Conservation (phyloP, 768 basidiomycete genomes). For the Phlebiopsis gigantea region DNA sequence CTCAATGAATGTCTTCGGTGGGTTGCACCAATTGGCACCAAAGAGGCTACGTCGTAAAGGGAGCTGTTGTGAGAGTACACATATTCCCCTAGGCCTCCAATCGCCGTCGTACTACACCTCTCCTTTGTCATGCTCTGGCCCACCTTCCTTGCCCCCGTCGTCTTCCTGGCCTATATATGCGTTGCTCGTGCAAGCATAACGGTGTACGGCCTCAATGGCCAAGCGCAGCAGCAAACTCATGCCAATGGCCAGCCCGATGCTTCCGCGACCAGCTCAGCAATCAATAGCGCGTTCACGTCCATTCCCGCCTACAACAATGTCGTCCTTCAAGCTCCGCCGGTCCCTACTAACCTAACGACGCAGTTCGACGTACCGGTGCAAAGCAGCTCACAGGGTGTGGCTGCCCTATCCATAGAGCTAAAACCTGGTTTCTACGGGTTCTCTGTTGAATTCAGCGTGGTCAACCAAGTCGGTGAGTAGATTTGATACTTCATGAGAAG, state of each 20-base stretch:
- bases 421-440: constrained; percentile 67
- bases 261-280: constrained; percentile 19
- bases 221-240: constrained; percentile 5
- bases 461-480: constrained; percentile 52
- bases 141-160: no score
- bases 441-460: constrained; percentile 70
- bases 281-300: constrained; percentile 35
- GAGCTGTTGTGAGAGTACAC: no score
- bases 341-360: constrained; percentile 38
- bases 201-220: constrained; percentile 15
- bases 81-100: no score
- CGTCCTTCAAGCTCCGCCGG: constrained; percentile 41
- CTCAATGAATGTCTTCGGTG: no score
- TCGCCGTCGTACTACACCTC: no score
- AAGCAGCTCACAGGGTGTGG: constrained; percentile 18
- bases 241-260: constrained; percentile 13
- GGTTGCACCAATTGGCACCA: no score
- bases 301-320: constrained; percentile 50
- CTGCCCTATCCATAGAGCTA: constrained; percentile 36
- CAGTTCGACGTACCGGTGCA: constrained; percentile 41
- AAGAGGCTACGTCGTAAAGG: no score
- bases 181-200: no score
- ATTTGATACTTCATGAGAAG: no score
- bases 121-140: no score
- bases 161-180: no score